Percentiles rank a stretch among this genome's conserved stretches.
phyloP scores from a whole-genome alignment of 108 stramenopile genomes.

The Fragilaria radians region DNA sequence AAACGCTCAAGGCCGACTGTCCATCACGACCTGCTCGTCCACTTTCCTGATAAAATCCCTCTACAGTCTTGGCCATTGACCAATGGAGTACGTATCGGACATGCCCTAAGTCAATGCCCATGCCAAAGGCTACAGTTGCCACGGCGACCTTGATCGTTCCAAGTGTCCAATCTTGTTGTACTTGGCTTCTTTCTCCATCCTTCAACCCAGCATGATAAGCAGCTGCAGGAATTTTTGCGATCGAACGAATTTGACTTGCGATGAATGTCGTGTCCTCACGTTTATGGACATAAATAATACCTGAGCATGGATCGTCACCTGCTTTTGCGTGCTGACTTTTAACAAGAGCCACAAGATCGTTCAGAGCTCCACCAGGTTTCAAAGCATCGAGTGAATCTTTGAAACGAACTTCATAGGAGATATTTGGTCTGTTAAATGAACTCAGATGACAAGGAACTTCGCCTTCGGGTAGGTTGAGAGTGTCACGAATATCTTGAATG shows the following conservation, averaged over 20 bases:
- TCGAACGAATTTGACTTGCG: conserved; percentile 19
- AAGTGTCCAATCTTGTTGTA: conserved; percentile 74
- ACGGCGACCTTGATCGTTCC: conserved; percentile 78
- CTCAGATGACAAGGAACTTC: conserved; percentile 43
- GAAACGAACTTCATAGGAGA: conserved; percentile 55
- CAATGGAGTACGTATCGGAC: conserved; percentile 83
- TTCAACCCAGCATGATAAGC: conserved; percentile 87
- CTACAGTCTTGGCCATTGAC: conserved; percentile 85
- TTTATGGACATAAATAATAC: conserved; percentile 57
- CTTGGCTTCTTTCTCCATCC: conserved; percentile 30
- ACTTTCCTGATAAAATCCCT: conserved; percentile 95
- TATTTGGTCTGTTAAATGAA: conserved; percentile 90
- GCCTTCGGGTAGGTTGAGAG: conserved; percentile 49
- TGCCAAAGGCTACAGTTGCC: conserved; percentile 95
- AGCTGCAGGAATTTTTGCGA: conserved; percentile 6
- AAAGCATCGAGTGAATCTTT: too few relatives aligned
- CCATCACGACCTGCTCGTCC: conserved; percentile 96
- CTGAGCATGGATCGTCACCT: conserved; percentile 1
- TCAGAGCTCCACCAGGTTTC: conserved; percentile 28
- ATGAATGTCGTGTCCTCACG: conserved; percentile 48
- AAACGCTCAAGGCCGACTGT: conserved; percentile 52
- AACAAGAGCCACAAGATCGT: conserved; percentile 35
- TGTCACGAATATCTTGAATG: conserved; percentile 51
- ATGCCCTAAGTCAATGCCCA: conserved; percentile 91
- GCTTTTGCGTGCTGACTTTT: conserved; percentile 20